These are phyloP conservation scores for Daedaleopsis sinensis DNA, from an alignment of 768 basidiomycete genomes.

Conservation along the genomic window DNA sequence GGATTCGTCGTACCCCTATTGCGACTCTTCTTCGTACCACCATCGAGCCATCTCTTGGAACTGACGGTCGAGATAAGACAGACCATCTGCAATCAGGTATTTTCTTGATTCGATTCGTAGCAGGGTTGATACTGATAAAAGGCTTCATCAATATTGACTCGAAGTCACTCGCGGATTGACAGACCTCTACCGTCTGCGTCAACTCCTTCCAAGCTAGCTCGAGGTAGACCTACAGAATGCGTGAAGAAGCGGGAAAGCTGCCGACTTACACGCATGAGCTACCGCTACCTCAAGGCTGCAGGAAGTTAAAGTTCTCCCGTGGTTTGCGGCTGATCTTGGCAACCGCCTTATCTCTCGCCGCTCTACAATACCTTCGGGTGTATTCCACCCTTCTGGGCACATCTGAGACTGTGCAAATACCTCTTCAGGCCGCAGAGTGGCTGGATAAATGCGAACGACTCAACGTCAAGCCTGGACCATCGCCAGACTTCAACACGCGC, in stretches of 20 bases:
- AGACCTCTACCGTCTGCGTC: not conserved
- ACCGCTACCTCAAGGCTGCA: not conserved
- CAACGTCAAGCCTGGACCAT: constrained; percentile 44
- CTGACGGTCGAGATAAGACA: too few species aligned
- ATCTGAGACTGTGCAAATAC: constrained; percentile 7
- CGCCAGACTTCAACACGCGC: constrained; percentile 50
- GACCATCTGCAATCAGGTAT: too few species aligned
- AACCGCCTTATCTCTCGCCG: constrained; percentile 2
- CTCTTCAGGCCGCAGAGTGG: constrained; percentile 33
- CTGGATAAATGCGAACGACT: constrained; percentile 49
- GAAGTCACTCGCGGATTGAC: too few species aligned
- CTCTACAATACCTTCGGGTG: not conserved
- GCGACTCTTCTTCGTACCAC: not conserved
- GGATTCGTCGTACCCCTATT: not conserved
- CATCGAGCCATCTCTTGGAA: too few species aligned
- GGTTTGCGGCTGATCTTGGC: not conserved
- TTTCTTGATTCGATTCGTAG: too few species aligned
- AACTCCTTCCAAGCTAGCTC: not conserved
- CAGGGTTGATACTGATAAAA: too few species aligned
- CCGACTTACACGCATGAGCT: not conserved
- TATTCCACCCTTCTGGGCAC: not conserved
- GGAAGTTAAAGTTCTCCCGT: not conserved
- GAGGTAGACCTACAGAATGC: not conserved
- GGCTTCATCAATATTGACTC: too few species aligned
- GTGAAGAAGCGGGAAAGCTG: not conserved